Conservation (phyloP, 1,284 basidiomycete species). For the Rhodofomes roseus region DNA sequence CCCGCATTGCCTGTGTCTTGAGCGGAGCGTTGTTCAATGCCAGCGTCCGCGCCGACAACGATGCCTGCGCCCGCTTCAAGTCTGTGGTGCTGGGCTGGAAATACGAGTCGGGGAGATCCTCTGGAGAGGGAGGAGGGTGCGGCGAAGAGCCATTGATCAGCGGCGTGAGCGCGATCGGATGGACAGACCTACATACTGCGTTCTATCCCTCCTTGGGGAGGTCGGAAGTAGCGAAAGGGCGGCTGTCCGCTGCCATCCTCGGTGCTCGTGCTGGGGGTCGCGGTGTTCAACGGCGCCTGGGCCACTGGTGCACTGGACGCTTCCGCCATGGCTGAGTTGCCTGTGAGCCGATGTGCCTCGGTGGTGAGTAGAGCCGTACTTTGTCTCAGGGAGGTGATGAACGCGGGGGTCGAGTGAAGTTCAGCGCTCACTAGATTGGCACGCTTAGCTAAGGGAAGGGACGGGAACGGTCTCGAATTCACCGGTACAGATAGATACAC, state of each 20-base stretch:
- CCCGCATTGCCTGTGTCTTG: constrained; percentile 64
- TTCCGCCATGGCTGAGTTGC: background rate
- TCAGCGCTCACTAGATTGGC: background rate
- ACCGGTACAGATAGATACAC: constrained; percentile 5
- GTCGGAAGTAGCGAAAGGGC: background rate
- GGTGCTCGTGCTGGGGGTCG: background rate
- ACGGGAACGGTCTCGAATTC: constrained; percentile 6
- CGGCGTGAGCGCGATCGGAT: background rate
- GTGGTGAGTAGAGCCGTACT: no score
- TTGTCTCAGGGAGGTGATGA: background rate
- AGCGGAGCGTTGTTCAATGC: constrained; percentile 76
- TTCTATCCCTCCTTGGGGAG: background rate
- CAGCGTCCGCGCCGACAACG: constrained; percentile 57
- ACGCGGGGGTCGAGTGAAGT: background rate
- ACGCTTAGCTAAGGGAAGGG: constrained; percentile 9
- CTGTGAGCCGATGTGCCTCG: background rate
- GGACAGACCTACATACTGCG: background rate
- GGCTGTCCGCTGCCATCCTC: background rate
- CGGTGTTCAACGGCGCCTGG: background rate
- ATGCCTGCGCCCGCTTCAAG: constrained; percentile 65
- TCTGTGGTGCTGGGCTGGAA: constrained; percentile 76
- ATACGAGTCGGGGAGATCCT: constrained; percentile 63
- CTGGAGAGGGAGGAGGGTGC: constrained; percentile 12
- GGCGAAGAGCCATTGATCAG: background rate
- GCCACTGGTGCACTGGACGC: background rate